A percentile compares a stretch with the other conserved stretches of the same genome.
Conservation (phyloP, 2,329 filamentous ascomycete species). For the Orbilia blumenaviensis region DNA sequence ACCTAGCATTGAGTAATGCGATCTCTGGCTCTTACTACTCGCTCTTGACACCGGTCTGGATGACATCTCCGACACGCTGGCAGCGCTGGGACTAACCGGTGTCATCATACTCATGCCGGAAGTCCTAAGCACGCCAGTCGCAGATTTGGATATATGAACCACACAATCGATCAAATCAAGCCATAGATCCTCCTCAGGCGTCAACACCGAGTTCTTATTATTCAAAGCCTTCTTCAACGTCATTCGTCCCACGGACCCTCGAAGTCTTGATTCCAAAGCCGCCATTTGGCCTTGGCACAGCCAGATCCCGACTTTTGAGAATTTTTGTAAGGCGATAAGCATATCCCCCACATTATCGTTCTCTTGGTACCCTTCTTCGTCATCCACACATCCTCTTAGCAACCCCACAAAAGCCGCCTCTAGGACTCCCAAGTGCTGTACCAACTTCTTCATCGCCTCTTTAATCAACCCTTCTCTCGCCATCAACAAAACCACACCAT, state of each 20-base stretch:
- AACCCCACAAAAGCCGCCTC: conserved; percentile 80
- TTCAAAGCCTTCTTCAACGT: conserved; percentile 57
- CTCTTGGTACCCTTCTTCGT: conserved; percentile 39
- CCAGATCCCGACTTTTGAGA: conserved; percentile 93
- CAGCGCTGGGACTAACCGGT: conserved; percentile 26
- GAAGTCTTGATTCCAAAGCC: conserved; percentile 62
- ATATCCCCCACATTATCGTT: conserved; percentile 75
- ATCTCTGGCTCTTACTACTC: conserved; percentile 46
- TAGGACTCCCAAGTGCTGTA: conserved; percentile 80
- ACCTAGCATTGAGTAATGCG: conserved; percentile 42
- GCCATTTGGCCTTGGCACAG: conserved; percentile 87
- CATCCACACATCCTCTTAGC: conserved; percentile 64
- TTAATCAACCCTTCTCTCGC: conserved; percentile 84
- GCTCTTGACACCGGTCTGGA: conserved; percentile 62
- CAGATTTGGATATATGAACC: conserved; percentile 66
- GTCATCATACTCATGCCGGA: conserved; percentile 41
- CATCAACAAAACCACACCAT: conserved; percentile 91
- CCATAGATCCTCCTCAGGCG: conserved; percentile 72
- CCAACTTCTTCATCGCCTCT: conserved; percentile 83
- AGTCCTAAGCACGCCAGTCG: conserved; percentile 47
- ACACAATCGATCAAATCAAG: conserved; percentile 72
- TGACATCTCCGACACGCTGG: conserved; percentile 25
- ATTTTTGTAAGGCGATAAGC: conserved; percentile 82
- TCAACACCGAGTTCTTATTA: conserved; percentile 59
- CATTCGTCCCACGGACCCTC: conserved; percentile 55